Conservation (phyloP, 1,284 basidiomycete species). For the Ceratobasidium sp. region DNA sequence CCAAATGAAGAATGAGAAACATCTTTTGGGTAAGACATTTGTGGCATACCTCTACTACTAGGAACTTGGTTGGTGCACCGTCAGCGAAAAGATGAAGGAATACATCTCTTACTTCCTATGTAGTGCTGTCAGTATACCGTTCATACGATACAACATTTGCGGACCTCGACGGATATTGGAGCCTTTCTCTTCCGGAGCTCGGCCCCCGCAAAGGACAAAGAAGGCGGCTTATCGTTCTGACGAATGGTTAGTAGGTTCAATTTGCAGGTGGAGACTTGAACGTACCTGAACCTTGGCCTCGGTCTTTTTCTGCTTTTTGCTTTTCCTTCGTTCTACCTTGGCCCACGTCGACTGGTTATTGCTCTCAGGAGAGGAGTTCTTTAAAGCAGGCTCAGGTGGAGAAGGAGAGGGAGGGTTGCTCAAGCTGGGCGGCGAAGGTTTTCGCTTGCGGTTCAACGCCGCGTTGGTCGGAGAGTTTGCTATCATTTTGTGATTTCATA, state of each 20-base stretch:
- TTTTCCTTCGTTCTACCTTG: conserved; percentile 77
- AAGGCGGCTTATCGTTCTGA: conserved; percentile 64
- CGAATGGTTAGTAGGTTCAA: conserved; percentile 8
- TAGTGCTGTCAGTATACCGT: conserved; percentile 19
- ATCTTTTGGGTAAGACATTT: neutral
- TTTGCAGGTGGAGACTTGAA: conserved; percentile 46
- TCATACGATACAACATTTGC: conserved; percentile 46
- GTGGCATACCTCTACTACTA: conserved; percentile 73
- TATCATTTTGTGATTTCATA: conserved; percentile 14
- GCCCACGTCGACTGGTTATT: conserved; percentile 62
- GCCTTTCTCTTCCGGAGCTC: conserved; percentile 76
- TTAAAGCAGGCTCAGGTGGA: neutral
- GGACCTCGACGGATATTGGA: conserved; percentile 77
- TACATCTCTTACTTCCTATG: conserved; percentile 84
- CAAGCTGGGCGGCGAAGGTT: conserved; percentile 35
- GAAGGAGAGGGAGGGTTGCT: conserved; percentile 36
- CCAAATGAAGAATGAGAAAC: neutral
- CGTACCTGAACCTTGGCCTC: conserved; percentile 67
- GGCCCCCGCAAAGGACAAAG: conserved; percentile 78
- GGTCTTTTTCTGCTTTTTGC: conserved; percentile 70
- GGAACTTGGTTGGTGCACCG: conserved; percentile 80
- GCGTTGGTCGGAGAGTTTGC: neutral
- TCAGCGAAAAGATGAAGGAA: conserved; percentile 83
- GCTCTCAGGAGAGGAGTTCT: conserved; percentile 36
- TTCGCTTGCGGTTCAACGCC: conserved; percentile 33